Conservation (phyloP, 352 stramenopile genomes). For the Pelagophyceae sp. region DNA sequence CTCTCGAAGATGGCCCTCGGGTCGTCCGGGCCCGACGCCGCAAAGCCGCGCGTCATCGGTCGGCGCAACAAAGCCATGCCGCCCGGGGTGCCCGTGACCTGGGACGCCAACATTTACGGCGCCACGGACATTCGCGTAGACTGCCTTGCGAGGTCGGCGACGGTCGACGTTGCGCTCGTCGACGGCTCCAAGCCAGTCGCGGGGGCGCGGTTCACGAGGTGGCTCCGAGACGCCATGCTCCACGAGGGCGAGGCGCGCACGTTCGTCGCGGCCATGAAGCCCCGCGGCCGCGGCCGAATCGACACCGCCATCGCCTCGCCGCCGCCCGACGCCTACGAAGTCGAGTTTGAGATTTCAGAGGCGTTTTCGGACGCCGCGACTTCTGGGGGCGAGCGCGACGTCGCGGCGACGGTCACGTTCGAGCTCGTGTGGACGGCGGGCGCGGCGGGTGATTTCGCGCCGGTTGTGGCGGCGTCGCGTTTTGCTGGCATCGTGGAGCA, state of each 20-base stretch:
- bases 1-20: neutral
- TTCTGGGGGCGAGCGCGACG: neutral
- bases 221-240: neutral
- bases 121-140: neutral
- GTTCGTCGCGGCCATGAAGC: neutral
- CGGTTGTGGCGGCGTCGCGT: neutral
- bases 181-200: neutral
- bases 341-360: too few species aligned
- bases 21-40: neutral
- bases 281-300: too few species aligned
- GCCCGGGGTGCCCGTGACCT: neutral
- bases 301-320: too few species aligned
- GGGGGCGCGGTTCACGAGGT: neutral
- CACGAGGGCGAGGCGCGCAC: neutral
- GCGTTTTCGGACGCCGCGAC: too few species aligned
- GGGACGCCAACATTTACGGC: neutral
- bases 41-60: neutral
- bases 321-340: too few species aligned
- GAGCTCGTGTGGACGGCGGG: neutral
- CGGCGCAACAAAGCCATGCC: neutral
- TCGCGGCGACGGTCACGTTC: neutral
- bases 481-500: conserved; percentile 69
- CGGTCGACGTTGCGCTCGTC: neutral
- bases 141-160: neutral
- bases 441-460: conserved; percentile 12